Conservation (phyloP, 1,139 yeast genomes). For the Pichia sp. region DNA sequence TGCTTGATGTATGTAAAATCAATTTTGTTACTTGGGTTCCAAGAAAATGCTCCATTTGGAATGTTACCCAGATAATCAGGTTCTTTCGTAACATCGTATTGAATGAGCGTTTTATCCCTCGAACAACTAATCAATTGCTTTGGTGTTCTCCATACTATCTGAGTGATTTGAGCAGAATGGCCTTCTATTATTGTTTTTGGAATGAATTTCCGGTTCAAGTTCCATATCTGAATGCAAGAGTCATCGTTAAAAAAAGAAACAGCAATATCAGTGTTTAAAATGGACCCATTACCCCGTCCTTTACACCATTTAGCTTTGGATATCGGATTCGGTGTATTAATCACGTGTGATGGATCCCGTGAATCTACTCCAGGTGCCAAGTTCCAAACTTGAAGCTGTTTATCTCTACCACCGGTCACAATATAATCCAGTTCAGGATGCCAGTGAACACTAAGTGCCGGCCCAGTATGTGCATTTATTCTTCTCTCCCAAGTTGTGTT, state of each 20-base stretch:
- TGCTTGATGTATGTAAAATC: conserved; percentile 49
- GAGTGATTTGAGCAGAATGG: conserved; percentile 44
- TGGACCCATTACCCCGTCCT: conserved; percentile 30
- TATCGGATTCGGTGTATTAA: conserved; percentile 72
- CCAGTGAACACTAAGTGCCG: conserved; percentile 83
- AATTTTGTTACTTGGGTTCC: conserved; percentile 39
- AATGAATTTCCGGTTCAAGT: conserved; percentile 61
- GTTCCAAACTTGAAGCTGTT: conserved; percentile 75
- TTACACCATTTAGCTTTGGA: conserved; percentile 64
- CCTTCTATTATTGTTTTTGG: conserved; percentile 60
- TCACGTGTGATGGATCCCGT: conserved; percentile 57
- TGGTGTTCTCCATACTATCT: conserved; percentile 41
- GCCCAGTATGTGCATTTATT: conserved; percentile 86
- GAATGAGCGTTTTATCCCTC: conserved; percentile 44
- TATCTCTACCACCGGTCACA: conserved; percentile 91
- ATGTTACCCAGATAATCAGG: conserved; percentile 46
- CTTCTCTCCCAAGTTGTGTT: conserved; percentile 53
- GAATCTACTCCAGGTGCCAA: conserved; percentile 33
- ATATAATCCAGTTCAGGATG: conserved; percentile 79
- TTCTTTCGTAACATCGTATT: conserved; percentile 46
- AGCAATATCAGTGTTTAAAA: conserved; percentile 59
- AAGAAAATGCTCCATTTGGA: conserved; percentile 43
- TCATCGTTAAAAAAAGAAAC: conserved; percentile 74
- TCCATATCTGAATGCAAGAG: conserved; percentile 65
- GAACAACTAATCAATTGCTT: conserved; percentile 44